Evolutionary conservation across 2,329 filamentous ascomycete species (phyloP), one percentile per base, ranked within the genome.

Genomic region (Diaporthe ampelina): DNA sequence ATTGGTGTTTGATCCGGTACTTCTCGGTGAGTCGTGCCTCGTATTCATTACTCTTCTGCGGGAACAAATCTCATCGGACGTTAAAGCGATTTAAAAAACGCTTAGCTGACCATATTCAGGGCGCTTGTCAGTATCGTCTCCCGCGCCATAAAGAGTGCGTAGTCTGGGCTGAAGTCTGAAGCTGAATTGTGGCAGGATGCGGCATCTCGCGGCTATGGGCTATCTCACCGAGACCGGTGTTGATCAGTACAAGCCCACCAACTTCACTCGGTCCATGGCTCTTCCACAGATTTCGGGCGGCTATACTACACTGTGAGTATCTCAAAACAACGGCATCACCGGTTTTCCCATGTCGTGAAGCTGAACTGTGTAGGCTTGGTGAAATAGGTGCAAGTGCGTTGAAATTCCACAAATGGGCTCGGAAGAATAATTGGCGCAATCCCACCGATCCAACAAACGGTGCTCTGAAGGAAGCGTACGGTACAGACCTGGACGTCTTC

Each of bases 191-290:
- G 35, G n/a, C 7, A 61, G 58, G n/a, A 78, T 86, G 77, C 78
- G 81, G 19, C 84, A 86, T 72, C 75, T 85, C 0, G 79, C 77
- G 0, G 81, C 83, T 0, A 84, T 85, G 81, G 84, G 84, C 0
- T 83, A 85, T 74, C 77, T 86, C 59, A 77, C 78, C 0, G 83
- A 86, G 74, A 79, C 79, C 0, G 82, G 77, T 0, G 68, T 74
- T 0, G 82, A 86, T 57, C 79, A 81, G 37, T 86, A 85, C 76
- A 76, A 77, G 76, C 78, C 81, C 0, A 86, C 82, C 72, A 85
- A 83, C 77, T 85, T 84, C 72, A 79, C 80, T 57, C 83, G 79
- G 56, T 80, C 82, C 0, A 75, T 85, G 69, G 80, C 78, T 54
- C 77, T 84, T 29, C 79, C 80, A 5, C 78, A 81, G 24, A 82